phyloP scores from a whole-genome alignment of 257 asterid species.

The Fraxinus cuspidata region DNA sequence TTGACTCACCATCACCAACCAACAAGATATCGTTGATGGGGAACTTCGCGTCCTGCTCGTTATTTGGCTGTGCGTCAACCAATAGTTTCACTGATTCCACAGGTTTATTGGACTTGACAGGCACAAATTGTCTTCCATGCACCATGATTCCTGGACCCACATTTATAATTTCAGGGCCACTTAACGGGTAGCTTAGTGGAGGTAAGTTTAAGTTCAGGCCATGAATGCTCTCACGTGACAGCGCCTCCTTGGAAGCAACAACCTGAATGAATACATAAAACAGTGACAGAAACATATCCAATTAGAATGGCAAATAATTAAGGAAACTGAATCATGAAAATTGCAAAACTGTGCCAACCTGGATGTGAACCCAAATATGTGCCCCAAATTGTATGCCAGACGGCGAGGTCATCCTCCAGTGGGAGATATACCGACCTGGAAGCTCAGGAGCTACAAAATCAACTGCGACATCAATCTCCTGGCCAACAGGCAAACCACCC shows the following conservation, averaged over 20 bases:
- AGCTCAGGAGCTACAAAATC: conserved; percentile 78
- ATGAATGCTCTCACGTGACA: conserved; percentile 41
- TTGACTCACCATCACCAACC: conserved; percentile 30
- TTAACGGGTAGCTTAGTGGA: conserved; percentile 37
- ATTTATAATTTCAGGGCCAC: conserved; percentile 39
- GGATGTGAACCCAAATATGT: conserved; percentile 91
- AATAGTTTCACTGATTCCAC: conserved; percentile 39
- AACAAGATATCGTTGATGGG: conserved; percentile 75
- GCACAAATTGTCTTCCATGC: conserved; percentile 33
- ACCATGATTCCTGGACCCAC: conserved; percentile 36
- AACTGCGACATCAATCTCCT: conserved; percentile 77
- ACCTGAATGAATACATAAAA: conserved; percentile 47
- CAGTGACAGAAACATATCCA: not conserved
- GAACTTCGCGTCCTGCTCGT: conserved; percentile 69
- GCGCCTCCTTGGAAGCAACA: conserved; percentile 46
- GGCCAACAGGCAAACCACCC: conserved; percentile 51
- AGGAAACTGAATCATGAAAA: not conserved
- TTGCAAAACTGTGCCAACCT: conserved; percentile 42
- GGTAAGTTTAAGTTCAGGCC: conserved; percentile 79
- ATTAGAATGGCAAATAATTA: not conserved
- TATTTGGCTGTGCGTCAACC: conserved; percentile 31
- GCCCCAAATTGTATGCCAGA: conserved; percentile 89
- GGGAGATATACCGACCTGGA: conserved; percentile 84
- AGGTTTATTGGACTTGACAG: conserved; percentile 27
- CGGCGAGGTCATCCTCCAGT: conserved; percentile 90